Conservation (phyloP, 2,329 filamentous ascomycete species). For the Fusarium goolgardi region DNA sequence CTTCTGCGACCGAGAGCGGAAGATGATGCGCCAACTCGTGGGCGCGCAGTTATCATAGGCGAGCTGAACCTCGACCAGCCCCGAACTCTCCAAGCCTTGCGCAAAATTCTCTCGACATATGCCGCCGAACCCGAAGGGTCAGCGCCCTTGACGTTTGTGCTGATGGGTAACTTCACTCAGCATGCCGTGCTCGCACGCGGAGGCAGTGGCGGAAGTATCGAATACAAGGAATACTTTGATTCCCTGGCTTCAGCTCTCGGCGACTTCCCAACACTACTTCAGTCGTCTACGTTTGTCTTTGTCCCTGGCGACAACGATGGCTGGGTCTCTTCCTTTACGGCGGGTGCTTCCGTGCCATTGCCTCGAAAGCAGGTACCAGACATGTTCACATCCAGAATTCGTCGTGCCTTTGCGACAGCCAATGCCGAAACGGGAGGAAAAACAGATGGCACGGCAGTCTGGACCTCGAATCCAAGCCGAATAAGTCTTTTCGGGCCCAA, state of each 20-base stretch:
- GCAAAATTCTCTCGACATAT: constrained; percentile 81
- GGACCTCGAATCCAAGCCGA: constrained; percentile 88
- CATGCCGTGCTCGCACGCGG: constrained; percentile 74
- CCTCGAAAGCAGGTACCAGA: constrained; percentile 82
- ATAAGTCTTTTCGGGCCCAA: constrained; percentile 86
- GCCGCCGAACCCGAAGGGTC: constrained; percentile 71
- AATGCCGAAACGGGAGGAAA: constrained; percentile 74
- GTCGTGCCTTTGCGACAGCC: constrained; percentile 81
- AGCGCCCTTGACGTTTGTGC: constrained; percentile 80
- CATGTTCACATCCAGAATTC: constrained; percentile 88
- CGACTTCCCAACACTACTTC: constrained; percentile 85
- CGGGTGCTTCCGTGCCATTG: constrained; percentile 76
- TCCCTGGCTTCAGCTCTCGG: constrained; percentile 82
- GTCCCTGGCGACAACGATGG: constrained; percentile 97
- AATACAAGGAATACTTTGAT: constrained; percentile 98
- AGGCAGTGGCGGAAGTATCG: constrained; percentile 83
- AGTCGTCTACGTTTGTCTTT: constrained; percentile 86
- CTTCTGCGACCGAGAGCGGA: constrained; percentile 63
- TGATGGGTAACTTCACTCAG: constrained; percentile 85
- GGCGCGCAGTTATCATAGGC: constrained; percentile 78
- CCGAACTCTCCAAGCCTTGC: constrained; percentile 81
- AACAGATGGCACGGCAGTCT: constrained; percentile 71
- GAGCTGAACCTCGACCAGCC: constrained; percentile 90
- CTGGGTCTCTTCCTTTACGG: constrained; percentile 90
- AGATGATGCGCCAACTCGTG: constrained; percentile 54